Evolutionary conservation across 2,329 filamentous ascomycete genomes (phyloP), one percentile per base, ranked within the genome.

Genomic region (Chlorencoelia australis): DNA sequence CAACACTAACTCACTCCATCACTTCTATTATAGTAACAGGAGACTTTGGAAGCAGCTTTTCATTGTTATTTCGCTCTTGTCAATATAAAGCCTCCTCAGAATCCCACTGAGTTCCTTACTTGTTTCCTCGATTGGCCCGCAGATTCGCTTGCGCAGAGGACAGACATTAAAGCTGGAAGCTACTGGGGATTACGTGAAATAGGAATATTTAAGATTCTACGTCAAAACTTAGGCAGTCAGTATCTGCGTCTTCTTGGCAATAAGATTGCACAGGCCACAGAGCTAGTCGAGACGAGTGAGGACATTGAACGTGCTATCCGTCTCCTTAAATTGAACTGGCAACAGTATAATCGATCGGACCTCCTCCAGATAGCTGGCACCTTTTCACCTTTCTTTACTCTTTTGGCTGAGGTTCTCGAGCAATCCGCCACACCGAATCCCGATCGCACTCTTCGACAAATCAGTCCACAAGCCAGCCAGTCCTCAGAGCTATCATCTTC

Each of bases 111-210:
- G n/a, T n/a, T n/a, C n/a, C n/a, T n/a, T n/a, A n/a, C n/a, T n/a
- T n/a, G n/a, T n/a, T n/a, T n/a, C n/a, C n/a, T n/a, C n/a, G n/a
- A n/a, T n/a, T n/a, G n/a, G n/a, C n/a, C n/a, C n/a, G n/a, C n/a
- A n/a, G n/a, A n/a, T n/a, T n/a, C n/a, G n/a, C n/a, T n/a, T n/a
- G n/a, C n/a, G n/a, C n/a, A n/a, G n/a, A n/a, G n/a, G n/a, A n/a
- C n/a, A n/a, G 33, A 35, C 26, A 6, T 40, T 8, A 26, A 22
- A 30, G 24, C 37, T 18, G 37, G 37, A 5, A 40, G 37, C 28
- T 3, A 5, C 14, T 40, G 37, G 37, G 22, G 4, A 4, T n/a
- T 40, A 8, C 37, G 25, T 16, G 37, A 40, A 7, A 35, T 40
- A 4, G 37, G 33, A 25, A 40, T 18, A 15, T 40, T 40, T 19